These are phyloP conservation scores for Colletotrichum gloeosporioides DNA, from an alignment of 2,329 filamentous ascomycete species.

Conservation along the genomic window DNA sequence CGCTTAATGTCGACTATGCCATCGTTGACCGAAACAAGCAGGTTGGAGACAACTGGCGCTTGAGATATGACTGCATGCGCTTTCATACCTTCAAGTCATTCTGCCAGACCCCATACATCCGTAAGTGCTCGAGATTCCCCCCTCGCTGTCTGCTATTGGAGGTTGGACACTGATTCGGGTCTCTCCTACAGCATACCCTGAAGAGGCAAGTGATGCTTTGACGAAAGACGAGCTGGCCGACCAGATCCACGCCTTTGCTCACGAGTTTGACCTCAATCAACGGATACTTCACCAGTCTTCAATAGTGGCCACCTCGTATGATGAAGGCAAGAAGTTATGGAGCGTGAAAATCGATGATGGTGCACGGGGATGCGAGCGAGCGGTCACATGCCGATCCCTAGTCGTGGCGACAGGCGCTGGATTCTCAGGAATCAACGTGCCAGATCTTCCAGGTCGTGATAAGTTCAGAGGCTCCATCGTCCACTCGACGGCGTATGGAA, in stretches of 20 bases:
- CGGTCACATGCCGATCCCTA: conserved; percentile 25
- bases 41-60: conserved; percentile 43
- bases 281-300: conserved; percentile 34
- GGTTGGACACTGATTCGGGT: background rate
- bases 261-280: conserved; percentile 30
- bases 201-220: conserved; percentile 24
- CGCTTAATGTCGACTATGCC: conserved; percentile 37
- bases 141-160: too few species aligned
- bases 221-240: conserved; percentile 28
- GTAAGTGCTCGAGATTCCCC: conserved; percentile 5
- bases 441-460: conserved; percentile 23
- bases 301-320: conserved; percentile 29
- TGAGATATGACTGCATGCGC: conserved; percentile 41
- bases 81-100: conserved; percentile 43
- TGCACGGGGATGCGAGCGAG: background rate
- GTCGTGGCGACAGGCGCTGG: conserved; percentile 31
- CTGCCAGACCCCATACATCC: conserved; percentile 40
- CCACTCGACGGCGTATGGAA: conserved; percentile 30
- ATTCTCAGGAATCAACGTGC: conserved; percentile 27
- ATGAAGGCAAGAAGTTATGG: conserved; percentile 29
- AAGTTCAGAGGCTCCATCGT: conserved; percentile 28
- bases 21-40: conserved; percentile 39
- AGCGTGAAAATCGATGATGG: conserved; percentile 21
- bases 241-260: conserved; percentile 29
- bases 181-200: conserved; percentile 10